Percentiles rank a stretch among this genome's conserved stretches.
Evolutionary conservation across 2,329 filamentous ascomycete genomes (phyloP).

Genomic region (Fusarium goolgardi): DNA sequence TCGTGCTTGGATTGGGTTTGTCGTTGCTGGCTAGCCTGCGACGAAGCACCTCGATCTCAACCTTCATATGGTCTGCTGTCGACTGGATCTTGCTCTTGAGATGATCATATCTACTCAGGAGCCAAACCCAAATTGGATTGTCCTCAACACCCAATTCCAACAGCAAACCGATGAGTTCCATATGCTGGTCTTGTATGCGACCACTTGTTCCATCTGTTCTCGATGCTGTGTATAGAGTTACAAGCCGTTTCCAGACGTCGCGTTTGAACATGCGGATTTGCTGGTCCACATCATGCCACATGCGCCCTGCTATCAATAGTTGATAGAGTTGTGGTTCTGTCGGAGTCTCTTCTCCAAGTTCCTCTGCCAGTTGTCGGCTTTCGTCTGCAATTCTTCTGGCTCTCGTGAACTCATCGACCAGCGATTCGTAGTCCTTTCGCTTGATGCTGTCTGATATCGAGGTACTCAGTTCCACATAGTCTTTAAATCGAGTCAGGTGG

Average conservation of each 20-base stretch:
- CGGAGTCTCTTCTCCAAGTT: constrained; percentile 65
- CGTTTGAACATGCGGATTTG: constrained; percentile 90
- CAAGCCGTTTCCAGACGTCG: constrained; percentile 86
- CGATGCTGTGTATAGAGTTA: constrained; percentile 71
- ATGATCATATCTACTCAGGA: constrained; percentile 88
- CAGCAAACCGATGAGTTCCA: constrained; percentile 89
- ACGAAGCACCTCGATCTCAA: constrained; percentile 92
- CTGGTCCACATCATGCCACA: constrained; percentile 94
- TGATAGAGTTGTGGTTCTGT: constrained; percentile 85
- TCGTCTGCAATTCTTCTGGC: constrained; percentile 87
- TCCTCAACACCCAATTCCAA: constrained; percentile 95
- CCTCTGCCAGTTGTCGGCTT: constrained; percentile 74
- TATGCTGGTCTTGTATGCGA: constrained; percentile 80
- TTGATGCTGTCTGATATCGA: constrained; percentile 86
- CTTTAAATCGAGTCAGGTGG: constrained; percentile 81
- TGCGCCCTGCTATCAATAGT: constrained; percentile 86
- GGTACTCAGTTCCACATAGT: constrained; percentile 83
- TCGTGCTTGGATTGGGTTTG: constrained; percentile 73
- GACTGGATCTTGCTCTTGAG: constrained; percentile 86
- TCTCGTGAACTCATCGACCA: constrained; percentile 87
- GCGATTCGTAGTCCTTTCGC: constrained; percentile 86
- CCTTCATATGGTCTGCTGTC: constrained; percentile 84
- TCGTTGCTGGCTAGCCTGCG: constrained; percentile 80
- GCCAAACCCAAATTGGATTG: constrained; percentile 97
- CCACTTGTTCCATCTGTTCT: constrained; percentile 61